Base-by-base conservation (phyloP, 2,329 filamentous ascomycete species). In the Chrysoporthe puriensis region DNA sequence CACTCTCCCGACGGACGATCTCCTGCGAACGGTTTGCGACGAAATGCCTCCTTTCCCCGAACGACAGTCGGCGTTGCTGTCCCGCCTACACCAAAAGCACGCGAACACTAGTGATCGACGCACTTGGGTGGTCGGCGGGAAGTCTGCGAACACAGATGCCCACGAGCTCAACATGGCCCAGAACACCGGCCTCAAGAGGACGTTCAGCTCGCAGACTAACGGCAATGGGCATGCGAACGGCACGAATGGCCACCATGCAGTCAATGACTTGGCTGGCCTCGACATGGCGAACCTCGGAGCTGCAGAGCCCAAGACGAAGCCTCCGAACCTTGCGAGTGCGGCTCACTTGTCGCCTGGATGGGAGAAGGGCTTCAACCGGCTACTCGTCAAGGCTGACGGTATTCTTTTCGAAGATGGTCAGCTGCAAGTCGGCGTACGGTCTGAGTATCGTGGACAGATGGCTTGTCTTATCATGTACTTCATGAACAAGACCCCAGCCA, bases 41-140 rank as follows among this genome's bases (percentile, higher is more conserved):
- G 96, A 99, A 78, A 99, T 99, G 96, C 96, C 96, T 2, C 94
- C 96, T 0, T 99, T 98, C 80, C 96, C 96, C 0, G 94, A 99
- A 78, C 86, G 96, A 69, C 90, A 97, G 68, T 98, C 96, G 5
- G 95, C 96, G 1, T 83, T 99, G 40, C 84, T 99, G 13, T 97
- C 95, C 50, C 88, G 96, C 67, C 85, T 99, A 62, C 95, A 99
- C 79, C 94, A 97, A 79, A 98, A 97, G 81, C 94, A 96, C 74
- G 92, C 91, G 60, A 92, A 91, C 69, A 96, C 93, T 16, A 97
- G 93, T 76, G 96, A 99, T 78, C 96, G 96, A 81, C 88, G 95
- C 70, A 98, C 96, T 1, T 99, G 96, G 96, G 90, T 97, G 36
- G 92, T 98, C n/a, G 95, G 95, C 70, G 95, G 94, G 69, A 97